phyloP scores from a whole-genome alignment of 768 basidiomycete species.

The Russula lepida region DNA sequence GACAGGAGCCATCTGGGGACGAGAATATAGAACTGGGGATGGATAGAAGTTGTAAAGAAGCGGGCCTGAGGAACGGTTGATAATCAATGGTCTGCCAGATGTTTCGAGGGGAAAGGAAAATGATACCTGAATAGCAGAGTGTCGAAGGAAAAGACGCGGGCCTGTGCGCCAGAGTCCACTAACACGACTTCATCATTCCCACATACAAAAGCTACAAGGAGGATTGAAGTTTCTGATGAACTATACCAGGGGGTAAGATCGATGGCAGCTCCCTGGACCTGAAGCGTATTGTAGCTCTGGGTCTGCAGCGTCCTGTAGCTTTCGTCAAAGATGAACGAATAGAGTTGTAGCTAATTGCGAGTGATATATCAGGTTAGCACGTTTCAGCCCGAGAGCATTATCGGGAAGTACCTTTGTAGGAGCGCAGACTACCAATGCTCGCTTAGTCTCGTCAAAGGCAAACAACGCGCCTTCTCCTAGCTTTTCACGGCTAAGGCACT shows the following conservation, averaged over 20 bases:
- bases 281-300: conserved; percentile 34
- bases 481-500: conserved; percentile 35
- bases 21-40: conserved; percentile 34
- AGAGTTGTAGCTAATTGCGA: conserved; percentile 27
- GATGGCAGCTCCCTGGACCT: conserved; percentile 34
- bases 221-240: conserved; percentile 24
- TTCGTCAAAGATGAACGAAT: conserved; percentile 44
- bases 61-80: conserved; percentile 31
- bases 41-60: conserved; percentile 33
- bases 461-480: conserved; percentile 39
- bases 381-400: neutral
- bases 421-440: conserved; percentile 40
- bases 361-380: neutral
- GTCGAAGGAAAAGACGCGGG: conserved; percentile 45
- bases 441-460: conserved; percentile 45
- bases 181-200: conserved; percentile 47
- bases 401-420: conserved; percentile 31
- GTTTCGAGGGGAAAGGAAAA: neutral
- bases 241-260: conserved; percentile 40
- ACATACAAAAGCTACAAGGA: conserved; percentile 36
- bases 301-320: conserved; percentile 34
- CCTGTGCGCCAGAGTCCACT: conserved; percentile 36
- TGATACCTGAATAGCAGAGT: conserved; percentile 47
- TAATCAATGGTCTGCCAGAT: neutral
- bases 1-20: conserved; percentile 48